These are phyloP conservation scores for Fragaria nilgerrensis DNA, from an alignment of 306 rosid genomes.

Conservation along the genomic window DNA sequence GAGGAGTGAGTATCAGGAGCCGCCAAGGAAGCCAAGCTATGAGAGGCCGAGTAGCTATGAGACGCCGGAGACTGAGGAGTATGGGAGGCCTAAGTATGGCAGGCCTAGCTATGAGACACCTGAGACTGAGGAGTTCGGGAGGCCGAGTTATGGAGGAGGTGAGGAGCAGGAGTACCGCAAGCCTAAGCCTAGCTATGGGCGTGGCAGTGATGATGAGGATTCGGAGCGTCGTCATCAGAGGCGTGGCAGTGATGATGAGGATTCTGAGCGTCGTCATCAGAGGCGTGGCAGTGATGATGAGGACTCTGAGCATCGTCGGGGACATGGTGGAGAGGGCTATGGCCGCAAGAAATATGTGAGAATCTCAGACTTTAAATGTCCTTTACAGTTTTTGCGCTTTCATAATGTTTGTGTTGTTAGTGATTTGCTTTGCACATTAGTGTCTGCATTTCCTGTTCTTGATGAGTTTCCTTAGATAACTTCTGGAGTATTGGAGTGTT, in stretches of 20 bases:
- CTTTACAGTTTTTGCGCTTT: neutral
- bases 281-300: conserved; percentile 31
- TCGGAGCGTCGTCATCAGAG: conserved; percentile 26
- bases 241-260: conserved; percentile 37
- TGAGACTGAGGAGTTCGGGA: conserved; percentile 27
- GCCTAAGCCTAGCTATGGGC: conserved; percentile 46
- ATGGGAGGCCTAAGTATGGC: conserved; percentile 34
- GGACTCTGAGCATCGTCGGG: conserved; percentile 32
- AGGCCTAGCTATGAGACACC: conserved; percentile 18
- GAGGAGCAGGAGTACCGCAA: conserved; percentile 43
- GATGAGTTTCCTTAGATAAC: too few relatives aligned
- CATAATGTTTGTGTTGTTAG: neutral
- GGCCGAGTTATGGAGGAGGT: conserved; percentile 11
- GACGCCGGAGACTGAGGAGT: conserved; percentile 25
- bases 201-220: conserved; percentile 33
- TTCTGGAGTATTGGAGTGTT: neutral
- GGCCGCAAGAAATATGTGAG: conserved; percentile 86
- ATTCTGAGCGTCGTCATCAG: conserved; percentile 34
- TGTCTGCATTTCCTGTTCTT: neutral
- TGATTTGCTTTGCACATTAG: neutral
- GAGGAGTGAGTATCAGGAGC: conserved; percentile 18
- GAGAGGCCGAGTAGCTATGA: conserved; percentile 18
- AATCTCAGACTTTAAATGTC: conserved; percentile 3
- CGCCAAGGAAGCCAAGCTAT: neutral
- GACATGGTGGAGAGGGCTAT: conserved; percentile 52